Evolutionary conservation across 495 filamentous ascomycete species (phyloP).

Genomic region (Umbilicaria muhlenbergii): DNA sequence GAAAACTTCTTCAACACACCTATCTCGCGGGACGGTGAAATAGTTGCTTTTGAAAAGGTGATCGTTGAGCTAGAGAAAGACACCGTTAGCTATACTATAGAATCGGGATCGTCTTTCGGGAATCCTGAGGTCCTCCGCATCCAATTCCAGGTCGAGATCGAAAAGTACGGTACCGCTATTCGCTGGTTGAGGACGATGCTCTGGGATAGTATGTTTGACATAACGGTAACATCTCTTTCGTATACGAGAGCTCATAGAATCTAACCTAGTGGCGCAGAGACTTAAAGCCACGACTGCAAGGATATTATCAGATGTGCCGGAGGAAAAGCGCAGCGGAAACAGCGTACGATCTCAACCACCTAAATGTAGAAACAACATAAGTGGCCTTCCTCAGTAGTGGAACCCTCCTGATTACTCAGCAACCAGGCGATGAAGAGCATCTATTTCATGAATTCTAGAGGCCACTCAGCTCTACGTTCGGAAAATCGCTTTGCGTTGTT

Average conservation of each 20-base stretch:
- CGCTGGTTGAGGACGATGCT: slow-evolving; percentile 76
- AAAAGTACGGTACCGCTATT: slow-evolving; percentile 72
- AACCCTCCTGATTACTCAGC: too few species aligned
- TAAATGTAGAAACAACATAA: too few species aligned
- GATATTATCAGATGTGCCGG: slow-evolving; percentile 82
- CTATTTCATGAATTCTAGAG: too few species aligned
- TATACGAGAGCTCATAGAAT: background rate
- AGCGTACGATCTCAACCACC: slow-evolving; percentile 21
- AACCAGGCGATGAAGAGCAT: too few species aligned
- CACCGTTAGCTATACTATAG: slow-evolving; percentile 68
- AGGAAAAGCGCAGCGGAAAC: slow-evolving; percentile 77
- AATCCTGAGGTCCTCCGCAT: slow-evolving; percentile 70
- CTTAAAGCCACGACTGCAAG: slow-evolving; percentile 74
- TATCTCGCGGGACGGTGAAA: slow-evolving; percentile 59
- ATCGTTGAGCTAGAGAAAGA: slow-evolving; percentile 80
- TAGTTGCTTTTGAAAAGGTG: slow-evolving; percentile 78
- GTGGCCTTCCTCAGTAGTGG: too few species aligned
- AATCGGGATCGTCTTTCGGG: slow-evolving; percentile 44
- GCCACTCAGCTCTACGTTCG: background rate
- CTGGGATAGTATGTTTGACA: slow-evolving; percentile 77
- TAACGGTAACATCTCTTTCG: slow-evolving; percentile 18
- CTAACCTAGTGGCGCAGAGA: slow-evolving; percentile 25
- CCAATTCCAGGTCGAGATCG: slow-evolving; percentile 69
- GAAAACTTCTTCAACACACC: slow-evolving; percentile 92
- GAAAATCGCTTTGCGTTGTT: background rate